Base-by-base conservation (phyloP, 2,329 filamentous ascomycete species). In the Fusarium multiceps region DNA sequence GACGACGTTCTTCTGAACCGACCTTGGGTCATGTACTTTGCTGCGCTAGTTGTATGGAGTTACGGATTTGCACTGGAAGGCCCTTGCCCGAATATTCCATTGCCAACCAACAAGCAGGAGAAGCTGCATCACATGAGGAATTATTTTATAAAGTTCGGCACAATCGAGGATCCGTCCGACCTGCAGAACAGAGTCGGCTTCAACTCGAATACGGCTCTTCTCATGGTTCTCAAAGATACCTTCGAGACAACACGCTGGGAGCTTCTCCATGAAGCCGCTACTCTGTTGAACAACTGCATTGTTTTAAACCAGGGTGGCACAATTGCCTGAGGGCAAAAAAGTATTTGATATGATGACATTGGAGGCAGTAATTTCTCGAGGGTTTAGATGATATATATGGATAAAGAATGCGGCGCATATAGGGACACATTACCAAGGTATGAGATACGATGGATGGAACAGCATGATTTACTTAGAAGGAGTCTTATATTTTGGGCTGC, bases 21-120 rank as follows among this genome's bases (percentile, higher is more conserved):
- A 18, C 93, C 95, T 0, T 99, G 96, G 95, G 94, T 98, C 13
- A 84, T 98, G 54, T 99, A 98, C 80, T 97, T 97, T 77, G 93
- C 96, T 1, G 90, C 91, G 1, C 85, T 99, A 16, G 93, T 98
- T 23, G 92, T 98, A 2, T 99, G 96, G 96, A 93, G 90, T 64
- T 99, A 98, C 75, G 95, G 94, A 4, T 98, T 90, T 77, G 94
- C 95, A 0, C 83, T 97, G 21, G 96, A 98, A 72, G 96, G 96
- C 0, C 88, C 93, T 0, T 88, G 92, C 60, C 82, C 85, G 9
- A 81, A 80, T 6, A 75, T 81, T 53, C 85, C 80, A 72, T 81
- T 82, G 21, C 88, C 92, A 59, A 80, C 78, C 40, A 90, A 84
- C 2, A 85, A 85, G 50, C 86, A 89, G 16, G 90, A 93, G 67